Percentiles rank a stretch among this genome's conserved stretches.
Evolutionary conservation across 2,329 filamentous ascomycete species (phyloP).

Genomic region (Sporothrix phasma): DNA sequence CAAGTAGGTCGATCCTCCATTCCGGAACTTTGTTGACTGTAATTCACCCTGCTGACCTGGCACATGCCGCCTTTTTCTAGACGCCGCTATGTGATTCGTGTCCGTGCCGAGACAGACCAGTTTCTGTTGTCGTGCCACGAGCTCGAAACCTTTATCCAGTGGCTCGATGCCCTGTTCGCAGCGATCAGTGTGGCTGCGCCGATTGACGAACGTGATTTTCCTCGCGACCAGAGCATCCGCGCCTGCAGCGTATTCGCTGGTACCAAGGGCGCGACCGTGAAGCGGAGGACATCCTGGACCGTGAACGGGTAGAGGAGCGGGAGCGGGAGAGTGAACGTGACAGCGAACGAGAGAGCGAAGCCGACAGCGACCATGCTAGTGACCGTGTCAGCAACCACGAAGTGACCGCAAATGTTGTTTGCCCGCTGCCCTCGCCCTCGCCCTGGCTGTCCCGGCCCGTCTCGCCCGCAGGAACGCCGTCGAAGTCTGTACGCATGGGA

Average conservation of each 20-base stretch:
- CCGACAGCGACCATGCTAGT: not conserved
- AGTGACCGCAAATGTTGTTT: not conserved
- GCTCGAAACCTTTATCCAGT: conserved; percentile 55
- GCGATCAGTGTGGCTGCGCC: conserved; percentile 62
- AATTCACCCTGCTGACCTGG: conserved; percentile 11
- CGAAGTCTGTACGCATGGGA: not conserved
- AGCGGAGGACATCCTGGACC: conserved; percentile 18
- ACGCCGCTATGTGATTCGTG: conserved; percentile 56
- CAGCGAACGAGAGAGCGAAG: not conserved
- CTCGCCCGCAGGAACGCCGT: not conserved
- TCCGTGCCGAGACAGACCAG: conserved; percentile 64
- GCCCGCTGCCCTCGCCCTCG: conserved; percentile 4
- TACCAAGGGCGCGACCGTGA: conserved; percentile 31
- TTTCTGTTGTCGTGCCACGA: conserved; percentile 58
- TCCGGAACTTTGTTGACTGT: not conserved
- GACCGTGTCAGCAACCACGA: conserved; percentile 1
- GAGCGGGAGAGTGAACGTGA: conserved; percentile 9
- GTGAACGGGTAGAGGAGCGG: conserved; percentile 3
- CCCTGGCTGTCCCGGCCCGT: not conserved
- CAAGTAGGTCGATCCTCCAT: conserved; percentile 40
- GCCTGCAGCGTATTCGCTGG: conserved; percentile 45
- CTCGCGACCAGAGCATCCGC: conserved; percentile 50
- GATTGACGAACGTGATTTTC: conserved; percentile 59
- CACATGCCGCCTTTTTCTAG: conserved; percentile 26
- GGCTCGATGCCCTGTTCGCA: conserved; percentile 60